Evolutionary conservation across 306 rosid genomes (phyloP).

Genomic region (Prunus mume): DNA sequence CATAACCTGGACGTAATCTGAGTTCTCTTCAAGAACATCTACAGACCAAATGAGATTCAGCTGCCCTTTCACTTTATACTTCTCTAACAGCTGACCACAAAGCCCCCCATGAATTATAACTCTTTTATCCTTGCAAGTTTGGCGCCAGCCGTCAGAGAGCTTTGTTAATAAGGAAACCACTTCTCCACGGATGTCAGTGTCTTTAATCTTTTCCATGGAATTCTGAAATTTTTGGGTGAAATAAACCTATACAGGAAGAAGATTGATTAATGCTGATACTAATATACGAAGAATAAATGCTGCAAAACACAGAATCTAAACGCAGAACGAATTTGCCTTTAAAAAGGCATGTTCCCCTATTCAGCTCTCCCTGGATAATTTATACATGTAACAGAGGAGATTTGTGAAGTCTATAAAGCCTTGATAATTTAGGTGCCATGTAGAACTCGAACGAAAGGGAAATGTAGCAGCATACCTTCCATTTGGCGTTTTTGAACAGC

Average conservation of each 20-base stretch:
- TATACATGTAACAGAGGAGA: too few relatives aligned
- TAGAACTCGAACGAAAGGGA: neutral
- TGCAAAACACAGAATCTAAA: too few relatives aligned
- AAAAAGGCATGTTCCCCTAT: too few relatives aligned
- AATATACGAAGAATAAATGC: too few relatives aligned
- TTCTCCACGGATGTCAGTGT: neutral
- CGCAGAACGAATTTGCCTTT: too few relatives aligned
- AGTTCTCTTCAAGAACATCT: conserved; percentile 32
- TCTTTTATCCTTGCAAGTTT: conserved; percentile 11
- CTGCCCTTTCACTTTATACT: conserved; percentile 32
- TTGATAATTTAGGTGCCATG: too few relatives aligned
- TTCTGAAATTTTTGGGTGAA: neutral
- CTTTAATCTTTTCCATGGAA: neutral
- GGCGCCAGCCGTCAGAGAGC: neutral
- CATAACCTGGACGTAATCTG: conserved; percentile 35
- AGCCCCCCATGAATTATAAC: conserved; percentile 5
- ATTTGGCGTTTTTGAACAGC: conserved; percentile 21
- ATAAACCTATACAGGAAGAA: neutral
- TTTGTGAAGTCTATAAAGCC: too few relatives aligned
- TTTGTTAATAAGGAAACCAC: neutral
- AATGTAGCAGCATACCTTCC: conserved; percentile 27
- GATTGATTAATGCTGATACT: neutral
- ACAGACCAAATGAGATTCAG: conserved; percentile 44
- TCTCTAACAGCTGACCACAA: conserved; percentile 32
- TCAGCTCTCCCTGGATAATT: too few relatives aligned